These are phyloP conservation scores for Isochrysis galbana DNA, from an alignment of 78 protist genomes.

Conservation along the genomic window DNA sequence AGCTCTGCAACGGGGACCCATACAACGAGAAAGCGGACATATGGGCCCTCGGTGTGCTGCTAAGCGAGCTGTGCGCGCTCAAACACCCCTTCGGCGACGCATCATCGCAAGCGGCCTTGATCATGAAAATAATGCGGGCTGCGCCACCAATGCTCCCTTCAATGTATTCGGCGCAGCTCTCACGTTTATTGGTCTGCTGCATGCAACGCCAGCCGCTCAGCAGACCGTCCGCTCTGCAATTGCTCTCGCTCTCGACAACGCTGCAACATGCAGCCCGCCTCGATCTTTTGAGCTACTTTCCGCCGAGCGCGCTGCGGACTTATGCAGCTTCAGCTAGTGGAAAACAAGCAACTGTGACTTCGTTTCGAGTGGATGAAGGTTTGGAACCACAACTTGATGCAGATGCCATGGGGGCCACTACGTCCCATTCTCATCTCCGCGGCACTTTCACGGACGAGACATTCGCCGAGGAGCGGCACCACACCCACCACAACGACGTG, in stretches of 20 bases:
- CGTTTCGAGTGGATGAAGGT: no score
- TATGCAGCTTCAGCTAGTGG: background rate
- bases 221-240: background rate
- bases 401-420: background rate
- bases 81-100: conserved; percentile 5
- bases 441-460: background rate
- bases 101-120: background rate
- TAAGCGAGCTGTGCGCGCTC: conserved; percentile 58
- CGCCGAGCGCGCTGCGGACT: background rate
- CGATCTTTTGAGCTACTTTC: background rate
- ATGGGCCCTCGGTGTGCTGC: conserved; percentile 82
- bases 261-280: background rate
- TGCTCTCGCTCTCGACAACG: background rate
- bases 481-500: background rate
- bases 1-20: conserved; percentile 74
- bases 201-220: background rate
- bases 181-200: background rate
- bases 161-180: background rate
- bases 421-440: background rate
- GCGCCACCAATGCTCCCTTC: background rate
- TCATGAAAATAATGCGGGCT: background rate
- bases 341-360: no score
- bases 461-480: background rate
- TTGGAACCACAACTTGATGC: no score
- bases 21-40: conserved; percentile 69